A percentile compares a stretch with the other conserved stretches of the same genome.
Evolutionary conservation across 495 filamentous ascomycete species (phyloP).

Genomic region (Copromyces sp.): DNA sequence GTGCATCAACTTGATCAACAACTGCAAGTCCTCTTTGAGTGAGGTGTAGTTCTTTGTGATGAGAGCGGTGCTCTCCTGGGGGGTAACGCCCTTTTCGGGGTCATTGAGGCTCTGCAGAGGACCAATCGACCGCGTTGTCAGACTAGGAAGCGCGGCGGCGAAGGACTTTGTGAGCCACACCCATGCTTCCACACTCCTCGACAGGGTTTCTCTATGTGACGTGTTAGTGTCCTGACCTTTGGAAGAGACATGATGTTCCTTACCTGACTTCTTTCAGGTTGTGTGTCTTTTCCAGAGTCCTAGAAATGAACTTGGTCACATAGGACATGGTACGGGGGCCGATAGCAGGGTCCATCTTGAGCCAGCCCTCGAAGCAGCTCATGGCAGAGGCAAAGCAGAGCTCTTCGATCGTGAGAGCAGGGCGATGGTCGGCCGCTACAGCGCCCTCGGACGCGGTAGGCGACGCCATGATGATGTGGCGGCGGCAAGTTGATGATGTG

Average conservation of each 20-base stretch:
- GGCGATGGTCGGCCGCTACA: slow-evolving; percentile 1
- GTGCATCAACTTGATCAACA: slow-evolving; percentile 73
- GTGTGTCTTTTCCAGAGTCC: slow-evolving; percentile 44
- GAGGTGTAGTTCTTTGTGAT: slow-evolving; percentile 68
- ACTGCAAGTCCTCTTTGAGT: slow-evolving; percentile 70
- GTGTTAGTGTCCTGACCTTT: not conserved
- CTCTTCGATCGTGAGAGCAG: slow-evolving; percentile 37
- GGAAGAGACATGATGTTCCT: not conserved
- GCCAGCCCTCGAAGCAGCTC: slow-evolving; percentile 46
- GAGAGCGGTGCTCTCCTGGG: slow-evolving; percentile 52
- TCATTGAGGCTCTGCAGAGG: slow-evolving; percentile 23
- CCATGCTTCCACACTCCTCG: slow-evolving; percentile 56
- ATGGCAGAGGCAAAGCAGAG: slow-evolving; percentile 41
- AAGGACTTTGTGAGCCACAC: slow-evolving; percentile 45
- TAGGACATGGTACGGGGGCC: slow-evolving; percentile 37
- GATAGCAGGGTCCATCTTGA: slow-evolving; percentile 37
- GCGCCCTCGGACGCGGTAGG: not conserved
- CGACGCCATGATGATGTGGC: not conserved
- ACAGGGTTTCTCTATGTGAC: slow-evolving; percentile 40
- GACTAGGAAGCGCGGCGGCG: slow-evolving; percentile 25
- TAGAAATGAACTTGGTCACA: slow-evolving; percentile 39
- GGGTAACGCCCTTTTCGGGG: slow-evolving; percentile 43
- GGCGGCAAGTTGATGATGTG: not conserved
- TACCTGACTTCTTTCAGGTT: slow-evolving; percentile 44
- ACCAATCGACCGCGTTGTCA: slow-evolving; percentile 29